phyloP scores from a whole-genome alignment of 306 rosid species.

The Glycine latifolia region DNA sequence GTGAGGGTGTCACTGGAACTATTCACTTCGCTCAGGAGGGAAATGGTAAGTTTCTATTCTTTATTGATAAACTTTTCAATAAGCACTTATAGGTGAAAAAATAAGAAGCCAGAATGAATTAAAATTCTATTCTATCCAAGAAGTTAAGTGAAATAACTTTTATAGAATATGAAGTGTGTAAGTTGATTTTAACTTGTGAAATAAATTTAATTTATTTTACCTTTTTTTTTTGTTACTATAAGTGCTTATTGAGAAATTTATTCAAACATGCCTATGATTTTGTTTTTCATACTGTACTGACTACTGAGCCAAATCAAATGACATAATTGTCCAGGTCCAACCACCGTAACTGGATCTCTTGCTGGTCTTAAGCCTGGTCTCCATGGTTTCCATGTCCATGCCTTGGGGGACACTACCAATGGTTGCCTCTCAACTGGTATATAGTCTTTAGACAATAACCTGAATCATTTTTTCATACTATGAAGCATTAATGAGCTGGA shows the following conservation, averaged over 20 bases:
- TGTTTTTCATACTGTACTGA: background rate
- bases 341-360: slow-evolving; percentile 79
- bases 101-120: background rate
- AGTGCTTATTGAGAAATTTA: background rate
- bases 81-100: background rate
- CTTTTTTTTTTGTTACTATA: too few relatives aligned
- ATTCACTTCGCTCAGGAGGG: slow-evolving; percentile 80
- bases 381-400: slow-evolving; percentile 95
- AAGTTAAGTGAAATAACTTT: too few relatives aligned
- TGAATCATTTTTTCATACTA: background rate
- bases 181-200: background rate
- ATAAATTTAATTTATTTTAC: background rate
- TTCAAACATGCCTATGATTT: background rate
- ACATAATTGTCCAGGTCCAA: slow-evolving; percentile 61
- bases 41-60: slow-evolving; percentile 56
- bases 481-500: slow-evolving; percentile 15
- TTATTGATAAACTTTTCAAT: background rate
- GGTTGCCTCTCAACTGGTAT: slow-evolving; percentile 99
- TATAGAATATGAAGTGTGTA: background rate
- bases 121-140: background rate
- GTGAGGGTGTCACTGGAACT: slow-evolving; percentile 74
- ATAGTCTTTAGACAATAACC: slow-evolving; percentile 29
- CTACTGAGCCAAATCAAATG: background rate
- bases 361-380: slow-evolving; percentile 87
- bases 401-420: slow-evolving; percentile 93